Base-by-base conservation (phyloP, 148 eudicot species). In the Persicaria maculosa region DNA sequence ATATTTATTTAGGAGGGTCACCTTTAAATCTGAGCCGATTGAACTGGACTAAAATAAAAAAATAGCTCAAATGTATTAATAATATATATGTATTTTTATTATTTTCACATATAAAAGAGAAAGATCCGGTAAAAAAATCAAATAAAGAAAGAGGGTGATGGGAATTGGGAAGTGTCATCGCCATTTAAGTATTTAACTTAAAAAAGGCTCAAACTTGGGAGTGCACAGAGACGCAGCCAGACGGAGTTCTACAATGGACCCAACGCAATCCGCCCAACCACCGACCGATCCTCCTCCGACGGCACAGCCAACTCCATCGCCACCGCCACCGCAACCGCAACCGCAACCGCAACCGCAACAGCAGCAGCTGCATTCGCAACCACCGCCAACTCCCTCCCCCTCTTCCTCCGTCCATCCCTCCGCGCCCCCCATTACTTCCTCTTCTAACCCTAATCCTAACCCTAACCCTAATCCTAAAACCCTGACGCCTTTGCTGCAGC, bases 391-490 rank as follows among this genome's bases (percentile, higher is more conserved):
- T 19, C 48, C 84, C 10, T 61, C 80, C 5, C 55, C 73, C 22
- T 53, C 67, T 1, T 80, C 75, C 47, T 55, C 61, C 61, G 22
- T 12, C 19, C 61, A 17, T 17, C 78, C 58, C 1, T 71, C 86
- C 6, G 47, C 82, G 22, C 54, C 50, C 31, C 76, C 79, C 7
- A 71, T 78, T 20, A 15, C 58, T 59, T 14, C 43, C 77, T 75
- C 79, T 0, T 69, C 81, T 71, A 20, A 77, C 72, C 77, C 79
- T 62, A 85, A 75, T 80, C 84, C 85, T 79, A 80, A 78, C 79
- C 82, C 86, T 44, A 79, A 58, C 72, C 82, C 76, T 17, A 79
- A 71, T 79, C 68, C 83, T 43, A 76, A 59, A 44, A 36, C 65
- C 44, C 62, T 46, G 19, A 48, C 74, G 14, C 69, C 47, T 5